A percentile compares a stretch with the other conserved stretches of the same genome.
Conservation (phyloP, 2,329 filamentous ascomycete genomes). For the Xylariaceae sp. region DNA sequence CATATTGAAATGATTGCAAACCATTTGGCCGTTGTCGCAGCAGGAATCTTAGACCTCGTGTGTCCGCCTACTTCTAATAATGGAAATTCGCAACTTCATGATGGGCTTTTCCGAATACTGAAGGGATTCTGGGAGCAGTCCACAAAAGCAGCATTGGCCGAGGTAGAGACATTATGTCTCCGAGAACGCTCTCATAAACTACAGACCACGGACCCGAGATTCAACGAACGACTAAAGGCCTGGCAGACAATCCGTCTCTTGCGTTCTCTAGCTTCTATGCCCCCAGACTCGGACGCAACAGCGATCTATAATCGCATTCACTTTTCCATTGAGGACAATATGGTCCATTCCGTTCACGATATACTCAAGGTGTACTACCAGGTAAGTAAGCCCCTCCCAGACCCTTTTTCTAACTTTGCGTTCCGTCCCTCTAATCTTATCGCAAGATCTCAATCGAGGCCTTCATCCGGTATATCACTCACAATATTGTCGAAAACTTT, state of each 20-base stretch:
- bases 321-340: constrained; percentile 36
- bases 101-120: constrained; percentile 23
- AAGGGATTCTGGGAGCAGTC: constrained; percentile 25
- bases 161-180: constrained; percentile 11
- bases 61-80: not conserved
- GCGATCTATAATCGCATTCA: constrained; percentile 32
- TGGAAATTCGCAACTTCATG: constrained; percentile 18
- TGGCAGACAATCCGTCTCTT: constrained; percentile 28
- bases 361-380: constrained; percentile 48
- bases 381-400: constrained; percentile 31
- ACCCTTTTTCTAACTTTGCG: not conserved
- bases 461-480: constrained; percentile 38
- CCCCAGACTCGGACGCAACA: not conserved
- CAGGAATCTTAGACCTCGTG: not conserved
- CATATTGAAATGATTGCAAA: constrained; percentile 36
- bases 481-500: constrained; percentile 36
- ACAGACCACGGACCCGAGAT: constrained; percentile 36
- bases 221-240: constrained; percentile 30
- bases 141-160: not conserved
- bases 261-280: constrained; percentile 28
- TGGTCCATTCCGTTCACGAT: constrained; percentile 45
- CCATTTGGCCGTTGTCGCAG: constrained; percentile 18
- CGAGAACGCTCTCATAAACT: constrained; percentile 29
- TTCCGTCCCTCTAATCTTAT: not conserved
- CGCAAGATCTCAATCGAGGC: constrained; percentile 38